These are phyloP conservation scores for Phytophthora pluvialis DNA, from an alignment of 352 stramenopile species.

Conservation along the genomic window DNA sequence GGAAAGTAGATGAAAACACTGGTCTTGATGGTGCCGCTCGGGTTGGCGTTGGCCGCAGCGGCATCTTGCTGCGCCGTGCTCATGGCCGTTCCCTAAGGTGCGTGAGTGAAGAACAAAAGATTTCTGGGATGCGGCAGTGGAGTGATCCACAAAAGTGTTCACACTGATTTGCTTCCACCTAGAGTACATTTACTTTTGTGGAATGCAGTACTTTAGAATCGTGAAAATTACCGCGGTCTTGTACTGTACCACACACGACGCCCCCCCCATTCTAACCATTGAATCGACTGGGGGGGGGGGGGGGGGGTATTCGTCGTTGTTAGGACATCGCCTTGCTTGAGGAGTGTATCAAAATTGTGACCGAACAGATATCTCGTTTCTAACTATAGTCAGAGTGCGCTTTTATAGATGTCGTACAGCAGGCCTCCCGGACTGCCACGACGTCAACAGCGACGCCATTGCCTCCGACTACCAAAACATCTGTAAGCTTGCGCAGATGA, in stretches of 20 bases:
- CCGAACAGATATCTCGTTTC: too few relatives aligned
- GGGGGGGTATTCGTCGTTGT: too few relatives aligned
- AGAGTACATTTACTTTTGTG: background rate
- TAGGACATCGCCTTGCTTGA: too few relatives aligned
- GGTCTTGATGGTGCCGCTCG: slow-evolving; percentile 72
- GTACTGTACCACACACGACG: too few relatives aligned
- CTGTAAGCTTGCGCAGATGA: slow-evolving; percentile 5
- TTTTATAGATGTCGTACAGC: too few relatives aligned
- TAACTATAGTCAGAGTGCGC: too few relatives aligned
- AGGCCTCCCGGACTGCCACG: background rate
- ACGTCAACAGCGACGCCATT: background rate
- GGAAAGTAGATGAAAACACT: slow-evolving; percentile 73
- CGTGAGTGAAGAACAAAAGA: slow-evolving; percentile 6
- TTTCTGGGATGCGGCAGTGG: slow-evolving; percentile 22
- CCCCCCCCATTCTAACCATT: too few relatives aligned
- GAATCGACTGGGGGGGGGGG: too few relatives aligned
- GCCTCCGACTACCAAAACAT: slow-evolving; percentile 4
- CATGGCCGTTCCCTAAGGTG: slow-evolving; percentile 15
- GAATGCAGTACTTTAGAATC: background rate
- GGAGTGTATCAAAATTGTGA: too few relatives aligned
- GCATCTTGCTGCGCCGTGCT: slow-evolving; percentile 59
- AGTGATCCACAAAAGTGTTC: slow-evolving; percentile 16
- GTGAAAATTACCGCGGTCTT: background rate
- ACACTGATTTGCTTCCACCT: background rate
- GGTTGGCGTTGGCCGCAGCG: slow-evolving; percentile 58